Percentiles rank a stretch among this genome's conserved stretches.
Evolutionary conservation across 75 land plant genomes (phyloP).

Genomic region (Azolla pinnata): DNA sequence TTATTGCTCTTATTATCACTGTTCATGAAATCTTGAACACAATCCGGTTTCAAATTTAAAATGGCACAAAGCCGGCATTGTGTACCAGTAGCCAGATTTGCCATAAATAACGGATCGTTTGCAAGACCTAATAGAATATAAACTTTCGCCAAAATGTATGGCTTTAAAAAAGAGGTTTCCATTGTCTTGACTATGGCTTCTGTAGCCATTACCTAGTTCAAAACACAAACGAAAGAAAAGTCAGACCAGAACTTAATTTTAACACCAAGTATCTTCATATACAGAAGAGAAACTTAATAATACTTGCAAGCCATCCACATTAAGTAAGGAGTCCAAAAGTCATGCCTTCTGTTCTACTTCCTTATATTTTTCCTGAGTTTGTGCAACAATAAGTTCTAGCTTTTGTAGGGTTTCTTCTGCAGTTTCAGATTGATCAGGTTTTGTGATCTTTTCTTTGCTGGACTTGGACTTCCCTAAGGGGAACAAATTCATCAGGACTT

Average conservation of each 20-base stretch:
- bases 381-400: background rate
- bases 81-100: background rate
- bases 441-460: background rate
- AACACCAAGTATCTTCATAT: no score
- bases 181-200: background rate
- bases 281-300: no score
- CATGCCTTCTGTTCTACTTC: background rate
- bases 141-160: background rate
- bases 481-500: background rate
- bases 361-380: background rate
- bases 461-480: background rate
- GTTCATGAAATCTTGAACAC: background rate
- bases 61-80: background rate
- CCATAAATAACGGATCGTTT: background rate
- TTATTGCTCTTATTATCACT: background rate
- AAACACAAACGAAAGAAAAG: background rate
- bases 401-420: background rate
- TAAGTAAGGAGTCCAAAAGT: background rate
- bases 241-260: no score
- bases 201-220: background rate
- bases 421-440: background rate
- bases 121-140: conserved; percentile 1
- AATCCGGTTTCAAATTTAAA: background rate
- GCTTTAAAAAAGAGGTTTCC: background rate
- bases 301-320: no score